phyloP scores from a whole-genome alignment of 148 eudicot genomes.

The Heliosperma pusillum region DNA sequence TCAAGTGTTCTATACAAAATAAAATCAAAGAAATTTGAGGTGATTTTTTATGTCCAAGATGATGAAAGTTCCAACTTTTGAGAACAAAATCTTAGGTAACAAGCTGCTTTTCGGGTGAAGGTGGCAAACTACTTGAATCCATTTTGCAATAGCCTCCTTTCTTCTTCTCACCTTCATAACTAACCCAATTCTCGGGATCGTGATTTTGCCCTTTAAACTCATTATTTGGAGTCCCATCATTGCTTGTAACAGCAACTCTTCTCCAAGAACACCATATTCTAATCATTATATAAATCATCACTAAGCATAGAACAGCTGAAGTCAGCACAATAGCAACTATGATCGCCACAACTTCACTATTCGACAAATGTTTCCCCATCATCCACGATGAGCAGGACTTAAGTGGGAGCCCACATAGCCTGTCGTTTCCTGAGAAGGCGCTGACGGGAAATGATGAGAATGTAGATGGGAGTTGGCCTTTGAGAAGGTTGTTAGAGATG shows the following conservation, averaged over 20 bases:
- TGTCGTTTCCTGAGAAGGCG: slow-evolving; percentile 49
- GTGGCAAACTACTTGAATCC: slow-evolving; percentile 31
- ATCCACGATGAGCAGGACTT: slow-evolving; percentile 31
- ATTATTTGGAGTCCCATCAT: slow-evolving; percentile 30
- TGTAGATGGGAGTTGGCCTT: slow-evolving; percentile 59
- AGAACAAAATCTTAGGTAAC: slow-evolving; percentile 28
- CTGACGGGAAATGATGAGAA: slow-evolving; percentile 58
- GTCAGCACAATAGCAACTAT: slow-evolving; percentile 72
- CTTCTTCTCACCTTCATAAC: slow-evolving; percentile 37
- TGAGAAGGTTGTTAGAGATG: slow-evolving; percentile 61
- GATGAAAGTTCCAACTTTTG: slow-evolving; percentile 9
- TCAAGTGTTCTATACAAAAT: background rate
- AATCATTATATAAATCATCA: slow-evolving; percentile 63
- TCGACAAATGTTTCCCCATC: slow-evolving; percentile 38
- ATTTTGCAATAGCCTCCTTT: slow-evolving; percentile 49
- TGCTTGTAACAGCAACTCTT: slow-evolving; percentile 52
- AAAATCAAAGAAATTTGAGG: background rate
- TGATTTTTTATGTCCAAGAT: background rate
- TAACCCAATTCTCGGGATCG: slow-evolving; percentile 52
- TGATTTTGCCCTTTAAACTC: slow-evolving; percentile 40
- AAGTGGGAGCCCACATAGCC: slow-evolving; percentile 73
- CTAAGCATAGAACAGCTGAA: slow-evolving; percentile 63
- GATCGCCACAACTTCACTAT: slow-evolving; percentile 51
- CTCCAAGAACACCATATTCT: slow-evolving; percentile 91
- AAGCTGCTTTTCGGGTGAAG: slow-evolving; percentile 36